These are phyloP conservation scores for Torrubiella hemipterigena DNA, from an alignment of 2,329 filamentous ascomycete species.

Conservation along the genomic window DNA sequence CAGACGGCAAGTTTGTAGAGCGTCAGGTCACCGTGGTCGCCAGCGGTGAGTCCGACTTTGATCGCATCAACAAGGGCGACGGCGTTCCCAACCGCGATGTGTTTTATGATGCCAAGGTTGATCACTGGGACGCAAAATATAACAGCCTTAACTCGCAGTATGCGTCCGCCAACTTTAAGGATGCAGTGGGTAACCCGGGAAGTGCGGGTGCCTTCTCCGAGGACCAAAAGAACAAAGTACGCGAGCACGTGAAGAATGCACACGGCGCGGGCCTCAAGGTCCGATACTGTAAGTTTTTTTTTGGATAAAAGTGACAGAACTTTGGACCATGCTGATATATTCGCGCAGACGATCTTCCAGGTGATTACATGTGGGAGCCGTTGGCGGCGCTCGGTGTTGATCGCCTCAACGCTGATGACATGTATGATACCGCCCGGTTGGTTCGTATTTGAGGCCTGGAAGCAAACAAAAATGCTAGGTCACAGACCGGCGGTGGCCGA, in stretches of 20 bases:
- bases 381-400: slow-evolving; percentile 7
- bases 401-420: slow-evolving; percentile 8
- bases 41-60: slow-evolving; percentile 37
- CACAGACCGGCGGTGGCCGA: too few species aligned
- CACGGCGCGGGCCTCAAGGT: slow-evolving; percentile 8
- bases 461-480: too few species aligned
- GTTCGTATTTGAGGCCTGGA: background rate
- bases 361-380: slow-evolving; percentile 10
- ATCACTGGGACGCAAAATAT: slow-evolving; percentile 6
- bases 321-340: background rate
- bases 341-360: slow-evolving; percentile 6
- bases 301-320: background rate
- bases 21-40: slow-evolving; percentile 57
- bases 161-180: slow-evolving; percentile 8
- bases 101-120: slow-evolving; percentile 7
- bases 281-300: slow-evolving; percentile 8
- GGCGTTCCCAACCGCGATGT: slow-evolving; percentile 6
- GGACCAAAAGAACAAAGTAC: slow-evolving; percentile 6
- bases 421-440: slow-evolving; percentile 8
- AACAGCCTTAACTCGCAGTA: slow-evolving; percentile 8
- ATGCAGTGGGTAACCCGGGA: slow-evolving; percentile 6
- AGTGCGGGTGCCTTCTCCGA: slow-evolving; percentile 5
- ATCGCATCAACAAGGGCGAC: slow-evolving; percentile 6
- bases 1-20: slow-evolving; percentile 34
- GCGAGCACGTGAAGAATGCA: slow-evolving; percentile 6